Evolutionary conservation across 2,329 filamentous ascomycete species (phyloP), one percentile per base, ranked within the genome.

Genomic region (Rachicladosporium sp.): DNA sequence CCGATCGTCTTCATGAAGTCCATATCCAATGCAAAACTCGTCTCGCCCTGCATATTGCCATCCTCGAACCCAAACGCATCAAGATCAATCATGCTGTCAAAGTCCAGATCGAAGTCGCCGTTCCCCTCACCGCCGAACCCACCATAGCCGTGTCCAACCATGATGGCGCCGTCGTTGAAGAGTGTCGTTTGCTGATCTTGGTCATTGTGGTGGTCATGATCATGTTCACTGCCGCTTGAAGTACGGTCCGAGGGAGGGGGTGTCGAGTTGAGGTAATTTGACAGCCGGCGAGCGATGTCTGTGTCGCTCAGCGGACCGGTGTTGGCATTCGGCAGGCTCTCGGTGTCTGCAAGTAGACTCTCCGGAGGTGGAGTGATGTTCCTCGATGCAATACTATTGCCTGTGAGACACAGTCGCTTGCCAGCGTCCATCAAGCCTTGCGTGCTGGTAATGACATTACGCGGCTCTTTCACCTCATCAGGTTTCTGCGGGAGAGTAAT

Each of bases 401-500:
- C 38, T 11, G 50, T 37, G 13, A 55, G 45, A 36, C 66, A 60
- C 43, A 68, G 49, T 5, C 63, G 54, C 37, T 62, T 55, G 21
- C 64, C 64, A 5, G 64, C 65, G 29, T 67, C 61, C 27, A 69
- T 61, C 9, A 69, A 58, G 12, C 66, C 66, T 45, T 68, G 64
- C 3, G 67, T 62, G 3, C 60, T 59, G 2, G 61, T 63, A 11
- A 65, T 60, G 31, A 58, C 46, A 37, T 50, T 50, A 31, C 51
- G 44, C 10, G 50, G 48, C 41, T 56, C 50, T 35, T 54, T 54
- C 33, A 55, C 40, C 38, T 57, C 51, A 30, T 52, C 48, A 23
- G 51, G 34, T 38, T 52, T 54, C 38, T 56, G 54, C 2, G 72
- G 73, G 31, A 86, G 68, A 41, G 83, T 78, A 46, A 91, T 87